Evolutionary conservation across 2,329 filamentous ascomycete species (phyloP).

Genomic region (Reticulascus tulasneorum): DNA sequence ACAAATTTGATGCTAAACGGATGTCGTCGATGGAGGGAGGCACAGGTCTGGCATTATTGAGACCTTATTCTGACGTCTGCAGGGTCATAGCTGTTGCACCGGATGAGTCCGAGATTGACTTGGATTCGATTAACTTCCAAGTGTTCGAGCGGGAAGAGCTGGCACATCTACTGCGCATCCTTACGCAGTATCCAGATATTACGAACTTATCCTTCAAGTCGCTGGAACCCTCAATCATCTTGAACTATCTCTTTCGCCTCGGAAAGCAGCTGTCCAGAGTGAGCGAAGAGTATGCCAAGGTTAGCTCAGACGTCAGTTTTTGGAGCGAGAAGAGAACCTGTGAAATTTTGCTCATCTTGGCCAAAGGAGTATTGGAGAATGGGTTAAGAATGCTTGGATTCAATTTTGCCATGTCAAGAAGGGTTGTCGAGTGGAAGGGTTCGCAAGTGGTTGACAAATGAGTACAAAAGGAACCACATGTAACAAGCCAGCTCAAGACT

Average conservation of each 20-base stretch:
- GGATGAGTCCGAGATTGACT: too few relatives aligned
- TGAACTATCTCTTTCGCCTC: conserved; percentile 49
- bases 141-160: conserved; percentile 34
- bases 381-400: too few relatives aligned
- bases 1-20: conserved; percentile 27
- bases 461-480: too few relatives aligned
- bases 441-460: too few relatives aligned
- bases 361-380: too few relatives aligned
- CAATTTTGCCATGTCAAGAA: too few relatives aligned
- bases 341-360: too few relatives aligned
- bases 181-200: conserved; percentile 63
- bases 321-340: too few relatives aligned
- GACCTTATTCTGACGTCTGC: conserved; percentile 61
- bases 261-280: conserved; percentile 7
- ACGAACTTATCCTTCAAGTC: conserved; percentile 60
- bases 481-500: too few relatives aligned
- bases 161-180: conserved; percentile 56
- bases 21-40: conserved; percentile 74
- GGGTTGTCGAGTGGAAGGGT: too few relatives aligned
- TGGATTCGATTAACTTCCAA: conserved; percentile 14
- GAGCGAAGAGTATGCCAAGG: too few relatives aligned
- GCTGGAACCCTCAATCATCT: conserved; percentile 62
- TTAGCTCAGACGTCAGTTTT: too few relatives aligned
- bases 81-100: conserved; percentile 27
- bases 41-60: conserved; percentile 71